phyloP scores from a whole-genome alignment of 441 rosid genomes.

The Geranium incanum region DNA sequence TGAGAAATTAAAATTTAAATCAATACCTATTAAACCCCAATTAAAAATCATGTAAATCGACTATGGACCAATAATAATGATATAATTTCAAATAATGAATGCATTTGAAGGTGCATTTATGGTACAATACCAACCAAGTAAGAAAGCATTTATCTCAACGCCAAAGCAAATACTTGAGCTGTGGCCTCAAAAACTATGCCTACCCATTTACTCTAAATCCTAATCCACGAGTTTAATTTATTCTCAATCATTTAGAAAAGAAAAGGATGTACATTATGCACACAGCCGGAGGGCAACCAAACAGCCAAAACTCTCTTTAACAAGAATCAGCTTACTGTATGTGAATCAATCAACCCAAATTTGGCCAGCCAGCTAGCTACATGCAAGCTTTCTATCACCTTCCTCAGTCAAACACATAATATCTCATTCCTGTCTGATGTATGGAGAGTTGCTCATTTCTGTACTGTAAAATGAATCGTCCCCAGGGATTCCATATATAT shows the following conservation, averaged over 20 bases:
- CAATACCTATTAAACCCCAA: too few relatives aligned
- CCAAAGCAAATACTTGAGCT: too few relatives aligned
- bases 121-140: too few relatives aligned
- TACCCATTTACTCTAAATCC: neutral
- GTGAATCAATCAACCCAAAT: neutral
- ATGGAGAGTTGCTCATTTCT: conserved; percentile 83
- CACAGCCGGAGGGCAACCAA: neutral
- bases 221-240: too few relatives aligned
- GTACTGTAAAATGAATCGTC: conserved; percentile 93
- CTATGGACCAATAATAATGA: too few relatives aligned
- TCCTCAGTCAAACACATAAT: neutral
- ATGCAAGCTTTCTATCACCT: neutral
- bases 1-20: too few relatives aligned
- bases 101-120: too few relatives aligned
- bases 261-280: conserved; percentile 1
- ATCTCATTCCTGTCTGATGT: conserved; percentile 48
- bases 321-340: too few relatives aligned
- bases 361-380: neutral
- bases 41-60: too few relatives aligned
- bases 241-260: neutral
- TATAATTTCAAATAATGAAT: too few relatives aligned
- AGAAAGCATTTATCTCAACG: too few relatives aligned
- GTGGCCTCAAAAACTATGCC: neutral
- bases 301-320: too few relatives aligned
- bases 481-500: conserved; percentile 45